These are phyloP conservation scores for Silene noctiflora DNA, from an alignment of 179 eudicot species.

Conservation along the genomic window DNA sequence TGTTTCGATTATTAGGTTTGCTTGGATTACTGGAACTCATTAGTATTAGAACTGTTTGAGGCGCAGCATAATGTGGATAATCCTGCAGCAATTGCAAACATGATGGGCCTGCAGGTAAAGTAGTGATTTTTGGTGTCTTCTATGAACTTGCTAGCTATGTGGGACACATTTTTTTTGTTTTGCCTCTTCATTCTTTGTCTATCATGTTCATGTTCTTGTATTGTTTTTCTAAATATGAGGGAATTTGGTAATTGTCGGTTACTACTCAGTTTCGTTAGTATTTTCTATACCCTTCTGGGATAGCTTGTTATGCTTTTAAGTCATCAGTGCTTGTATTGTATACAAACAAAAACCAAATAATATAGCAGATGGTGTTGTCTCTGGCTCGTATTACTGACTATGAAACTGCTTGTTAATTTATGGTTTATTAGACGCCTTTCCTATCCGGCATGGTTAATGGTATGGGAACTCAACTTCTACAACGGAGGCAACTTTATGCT, in stretches of 20 bases:
- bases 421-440: constrained; percentile 50
- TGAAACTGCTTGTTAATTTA: not conserved
- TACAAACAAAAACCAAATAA: not conserved
- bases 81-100: constrained; percentile 65
- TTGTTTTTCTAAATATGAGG: not conserved
- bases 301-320: not conserved
- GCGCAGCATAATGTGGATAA: constrained; percentile 73
- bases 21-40: constrained; percentile 95
- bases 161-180: not conserved
- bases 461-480: constrained; percentile 64
- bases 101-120: constrained; percentile 92
- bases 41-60: constrained; percentile 82
- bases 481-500: constrained; percentile 78
- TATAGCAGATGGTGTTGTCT: not conserved
- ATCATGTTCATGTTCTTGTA: not conserved
- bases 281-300: not conserved
- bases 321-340: not conserved
- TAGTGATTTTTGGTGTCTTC: not conserved
- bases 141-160: not conserved
- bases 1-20: constrained; percentile 58
- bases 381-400: not conserved
- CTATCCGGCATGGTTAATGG: constrained; percentile 70
- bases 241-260: not conserved
- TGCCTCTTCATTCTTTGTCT: not conserved
- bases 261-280: not conserved